These are phyloP conservation scores for Lepidium sativum DNA, from an alignment of 345 rosid genomes.

Conservation along the genomic window DNA sequence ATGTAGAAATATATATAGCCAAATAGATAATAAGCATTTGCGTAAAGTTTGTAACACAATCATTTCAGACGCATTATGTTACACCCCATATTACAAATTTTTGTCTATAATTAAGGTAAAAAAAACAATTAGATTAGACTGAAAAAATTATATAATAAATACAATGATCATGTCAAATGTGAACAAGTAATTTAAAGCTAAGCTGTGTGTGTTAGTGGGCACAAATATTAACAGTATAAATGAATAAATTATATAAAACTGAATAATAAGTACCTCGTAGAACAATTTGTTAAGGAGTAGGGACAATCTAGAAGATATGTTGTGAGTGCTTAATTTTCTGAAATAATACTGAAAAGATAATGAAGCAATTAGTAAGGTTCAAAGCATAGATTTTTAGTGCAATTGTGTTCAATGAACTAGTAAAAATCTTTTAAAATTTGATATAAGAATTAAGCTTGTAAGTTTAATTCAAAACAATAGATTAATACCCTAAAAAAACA, in stretches of 20 bases:
- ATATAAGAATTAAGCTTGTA: background rate
- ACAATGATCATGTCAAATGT: constrained; percentile 13
- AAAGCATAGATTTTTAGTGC: constrained; percentile 1
- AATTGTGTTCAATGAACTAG: constrained; percentile 16
- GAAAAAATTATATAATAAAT: background rate
- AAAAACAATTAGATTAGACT: constrained; percentile 6
- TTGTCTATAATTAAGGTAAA: constrained; percentile 7
- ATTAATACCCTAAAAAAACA: too few species aligned
- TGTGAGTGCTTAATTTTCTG: constrained; percentile 4
- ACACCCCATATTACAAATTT: constrained; percentile 19
- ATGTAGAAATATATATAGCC: background rate
- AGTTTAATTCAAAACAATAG: constrained; percentile 1
- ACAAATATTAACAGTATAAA: constrained; percentile 12
- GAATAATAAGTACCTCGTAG: constrained; percentile 27
- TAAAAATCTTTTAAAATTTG: background rate
- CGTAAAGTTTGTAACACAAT: constrained; percentile 25
- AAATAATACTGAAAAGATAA: constrained; percentile 1
- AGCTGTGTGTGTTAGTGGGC: constrained; percentile 24
- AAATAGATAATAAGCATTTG: constrained; percentile 14
- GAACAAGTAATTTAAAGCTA: constrained; percentile 14
- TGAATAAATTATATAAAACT: constrained; percentile 8
- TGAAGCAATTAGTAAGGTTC: background rate
- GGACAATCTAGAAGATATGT: constrained; percentile 9
- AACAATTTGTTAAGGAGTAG: constrained; percentile 16
- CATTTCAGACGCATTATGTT: constrained; percentile 23